phyloP scores from a whole-genome alignment of 345 rosid species.

The Linum trigynum region DNA sequence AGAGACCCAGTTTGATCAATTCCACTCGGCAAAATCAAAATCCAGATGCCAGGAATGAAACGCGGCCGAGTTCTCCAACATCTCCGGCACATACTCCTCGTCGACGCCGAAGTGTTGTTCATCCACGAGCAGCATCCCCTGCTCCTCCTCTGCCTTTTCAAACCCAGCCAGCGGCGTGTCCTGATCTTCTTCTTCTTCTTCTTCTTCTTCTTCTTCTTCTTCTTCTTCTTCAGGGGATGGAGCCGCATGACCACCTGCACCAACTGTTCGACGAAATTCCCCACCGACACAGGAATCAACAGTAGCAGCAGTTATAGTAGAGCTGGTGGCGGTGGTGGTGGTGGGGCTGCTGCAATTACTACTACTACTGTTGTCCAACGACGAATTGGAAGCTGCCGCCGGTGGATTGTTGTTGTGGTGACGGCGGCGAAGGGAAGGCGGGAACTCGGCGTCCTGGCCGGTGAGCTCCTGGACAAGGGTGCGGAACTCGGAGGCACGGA shows the following conservation, averaged over 20 bases:
- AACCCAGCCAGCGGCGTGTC: neutral
- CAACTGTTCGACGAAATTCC: neutral
- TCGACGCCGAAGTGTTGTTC: conserved; percentile 10
- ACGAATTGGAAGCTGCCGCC: neutral
- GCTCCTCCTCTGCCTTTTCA: neutral
- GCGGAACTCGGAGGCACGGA: conserved; percentile 33
- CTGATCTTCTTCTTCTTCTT: neutral
- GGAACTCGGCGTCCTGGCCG: conserved; percentile 35
- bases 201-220: neutral
- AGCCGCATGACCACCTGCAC: conserved; percentile 7
- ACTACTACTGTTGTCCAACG: neutral
- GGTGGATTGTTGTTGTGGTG: neutral
- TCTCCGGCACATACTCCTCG: conserved; percentile 21
- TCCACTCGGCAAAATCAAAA: no score
- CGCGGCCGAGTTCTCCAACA: conserved; percentile 24
- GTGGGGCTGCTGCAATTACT: neutral
- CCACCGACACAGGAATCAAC: conserved; percentile 1
- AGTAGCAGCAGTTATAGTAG: neutral
- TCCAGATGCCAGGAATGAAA: conserved; percentile 2
- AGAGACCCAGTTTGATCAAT: no score
- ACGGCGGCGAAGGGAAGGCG: conserved; percentile 6
- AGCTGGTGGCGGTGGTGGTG: no score
- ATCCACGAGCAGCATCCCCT: conserved; percentile 3
- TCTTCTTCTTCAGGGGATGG: neutral
- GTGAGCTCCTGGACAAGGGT: conserved; percentile 43